phyloP scores from a whole-genome alignment of 169 alveolate genomes.

The Haemoproteus tartakovskyi region DNA sequence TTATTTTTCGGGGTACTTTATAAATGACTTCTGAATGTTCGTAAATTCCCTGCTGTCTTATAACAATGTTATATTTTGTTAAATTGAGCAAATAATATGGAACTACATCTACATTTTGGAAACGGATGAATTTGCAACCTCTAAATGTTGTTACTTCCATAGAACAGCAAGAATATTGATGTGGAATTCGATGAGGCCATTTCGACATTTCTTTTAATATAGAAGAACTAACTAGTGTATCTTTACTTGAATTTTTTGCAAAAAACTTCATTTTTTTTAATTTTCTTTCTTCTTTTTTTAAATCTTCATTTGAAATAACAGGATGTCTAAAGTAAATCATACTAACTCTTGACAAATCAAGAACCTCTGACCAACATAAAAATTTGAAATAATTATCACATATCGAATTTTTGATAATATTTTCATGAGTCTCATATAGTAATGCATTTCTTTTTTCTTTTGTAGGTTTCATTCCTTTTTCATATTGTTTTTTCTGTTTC shows the following conservation, averaged over 20 bases:
- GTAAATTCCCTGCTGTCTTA: conserved; percentile 57
- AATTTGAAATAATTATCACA: conserved; percentile 14
- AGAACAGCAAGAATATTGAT: conserved; percentile 61
- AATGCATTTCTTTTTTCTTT: too few relatives aligned
- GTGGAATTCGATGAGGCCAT: conserved; percentile 3
- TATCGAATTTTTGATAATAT: conserved; percentile 2
- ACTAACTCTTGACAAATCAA: conserved; percentile 60
- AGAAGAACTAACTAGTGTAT: background rate
- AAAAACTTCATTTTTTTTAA: conserved; percentile 20
- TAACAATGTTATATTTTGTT: conserved; percentile 27
- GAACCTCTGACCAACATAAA: conserved; percentile 55
- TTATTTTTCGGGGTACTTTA: conserved; percentile 30
- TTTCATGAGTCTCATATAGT: too few relatives aligned
- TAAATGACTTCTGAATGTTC: conserved; percentile 52
- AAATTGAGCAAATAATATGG: conserved; percentile 58
- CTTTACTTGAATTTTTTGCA: conserved; percentile 17
- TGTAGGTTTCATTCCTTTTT: background rate
- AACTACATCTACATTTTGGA: conserved; percentile 63
- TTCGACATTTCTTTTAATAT: conserved; percentile 30
- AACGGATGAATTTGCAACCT: conserved; percentile 64
- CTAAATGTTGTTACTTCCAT: conserved; percentile 62
- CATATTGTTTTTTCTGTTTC: background rate
- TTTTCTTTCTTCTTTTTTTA: conserved; percentile 47
- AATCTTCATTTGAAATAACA: conserved; percentile 31
- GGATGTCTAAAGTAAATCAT: conserved; percentile 63